A percentile compares a stretch with the other conserved stretches of the same genome.
These are phyloP conservation scores for Pythium insidiosum DNA, from an alignment of 352 stramenopile genomes.

Conservation along the genomic window DNA sequence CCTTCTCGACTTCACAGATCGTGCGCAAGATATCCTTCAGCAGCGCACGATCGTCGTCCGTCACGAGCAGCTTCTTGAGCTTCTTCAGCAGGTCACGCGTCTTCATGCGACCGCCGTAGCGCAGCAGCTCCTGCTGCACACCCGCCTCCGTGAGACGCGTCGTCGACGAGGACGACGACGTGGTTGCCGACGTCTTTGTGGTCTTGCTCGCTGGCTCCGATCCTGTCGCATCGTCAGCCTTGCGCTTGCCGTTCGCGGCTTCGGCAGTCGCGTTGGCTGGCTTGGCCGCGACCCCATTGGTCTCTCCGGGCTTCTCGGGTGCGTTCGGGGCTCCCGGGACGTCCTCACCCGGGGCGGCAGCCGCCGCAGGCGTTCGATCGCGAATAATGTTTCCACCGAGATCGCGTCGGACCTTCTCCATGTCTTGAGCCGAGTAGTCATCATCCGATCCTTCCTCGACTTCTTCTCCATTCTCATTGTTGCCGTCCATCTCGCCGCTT, in stretches of 20 bases:
- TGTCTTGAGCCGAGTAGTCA: slow-evolving; percentile 70
- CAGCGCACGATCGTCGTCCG: slow-evolving; percentile 71
- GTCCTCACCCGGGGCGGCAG: slow-evolving; percentile 8
- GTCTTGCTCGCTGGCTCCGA: slow-evolving; percentile 34
- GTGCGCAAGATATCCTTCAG: slow-evolving; percentile 84
- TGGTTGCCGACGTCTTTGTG: slow-evolving; percentile 16
- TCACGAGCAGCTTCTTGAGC: slow-evolving; percentile 76
- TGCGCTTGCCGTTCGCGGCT: slow-evolving; percentile 36
- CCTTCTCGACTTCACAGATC: slow-evolving; percentile 81
- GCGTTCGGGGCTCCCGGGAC: slow-evolving; percentile 10
- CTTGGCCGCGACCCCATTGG: slow-evolving; percentile 11
- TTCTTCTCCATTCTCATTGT: slow-evolving; percentile 56
- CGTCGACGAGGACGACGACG: slow-evolving; percentile 28
- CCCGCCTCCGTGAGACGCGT: slow-evolving; percentile 73
- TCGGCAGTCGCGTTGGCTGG: slow-evolving; percentile 4
- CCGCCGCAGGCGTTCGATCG: slow-evolving; percentile 28
- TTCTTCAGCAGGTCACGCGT: slow-evolving; percentile 70
- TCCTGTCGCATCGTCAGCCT: slow-evolving; percentile 27
- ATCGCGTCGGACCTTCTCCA: slow-evolving; percentile 76
- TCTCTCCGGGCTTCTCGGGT: slow-evolving; percentile 7
- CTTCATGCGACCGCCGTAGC: slow-evolving; percentile 76
- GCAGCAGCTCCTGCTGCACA: slow-evolving; percentile 78
- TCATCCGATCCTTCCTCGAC: slow-evolving; percentile 50
- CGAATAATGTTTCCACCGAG: slow-evolving; percentile 77
- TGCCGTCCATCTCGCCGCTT: slow-evolving; percentile 56